phyloP scores from a whole-genome alignment of 2,329 filamentous ascomycete species.

The Boeremia exigua region DNA sequence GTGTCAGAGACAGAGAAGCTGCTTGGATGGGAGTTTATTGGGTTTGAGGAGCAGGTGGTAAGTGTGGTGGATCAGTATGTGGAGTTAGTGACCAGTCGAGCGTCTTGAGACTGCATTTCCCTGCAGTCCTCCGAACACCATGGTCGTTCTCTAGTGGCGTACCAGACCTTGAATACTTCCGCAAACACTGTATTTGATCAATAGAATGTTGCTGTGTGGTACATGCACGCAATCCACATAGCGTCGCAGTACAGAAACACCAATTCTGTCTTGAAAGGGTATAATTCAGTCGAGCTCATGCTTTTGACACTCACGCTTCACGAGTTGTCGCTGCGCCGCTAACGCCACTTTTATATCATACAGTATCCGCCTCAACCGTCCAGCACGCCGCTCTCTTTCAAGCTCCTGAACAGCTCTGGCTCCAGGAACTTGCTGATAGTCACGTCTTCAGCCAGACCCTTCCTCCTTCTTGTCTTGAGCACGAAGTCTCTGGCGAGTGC shows the following conservation, averaged over 20 bases:
- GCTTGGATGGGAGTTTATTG: too few species aligned
- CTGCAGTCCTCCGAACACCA: too few species aligned
- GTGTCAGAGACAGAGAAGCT: too few species aligned
- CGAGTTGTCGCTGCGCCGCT: neutral
- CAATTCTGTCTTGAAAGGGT: conserved; percentile 1
- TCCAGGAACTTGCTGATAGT: conserved; percentile 96
- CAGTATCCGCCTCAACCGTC: conserved; percentile 56
- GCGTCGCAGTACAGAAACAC: neutral
- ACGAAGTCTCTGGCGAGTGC: conserved; percentile 95
- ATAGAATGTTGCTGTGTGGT: too few species aligned
- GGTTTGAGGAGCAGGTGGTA: too few species aligned
- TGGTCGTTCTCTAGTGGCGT: too few species aligned
- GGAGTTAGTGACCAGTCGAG: too few species aligned
- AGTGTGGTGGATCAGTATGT: too few species aligned
- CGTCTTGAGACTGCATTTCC: too few species aligned
- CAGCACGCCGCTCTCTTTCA: conserved; percentile 88
- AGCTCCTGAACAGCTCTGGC: conserved; percentile 85
- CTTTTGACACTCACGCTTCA: neutral
- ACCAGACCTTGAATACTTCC: too few species aligned
- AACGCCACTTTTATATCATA: conserved; percentile 12
- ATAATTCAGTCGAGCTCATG: conserved; percentile 7
- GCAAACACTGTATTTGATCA: too few species aligned
- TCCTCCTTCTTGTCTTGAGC: conserved; percentile 89
- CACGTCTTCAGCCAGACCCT: conserved; percentile 94
- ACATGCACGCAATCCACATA: neutral